phyloP scores from a whole-genome alignment of 2,329 filamentous ascomycete genomes.

The Neurospora crassa region DNA sequence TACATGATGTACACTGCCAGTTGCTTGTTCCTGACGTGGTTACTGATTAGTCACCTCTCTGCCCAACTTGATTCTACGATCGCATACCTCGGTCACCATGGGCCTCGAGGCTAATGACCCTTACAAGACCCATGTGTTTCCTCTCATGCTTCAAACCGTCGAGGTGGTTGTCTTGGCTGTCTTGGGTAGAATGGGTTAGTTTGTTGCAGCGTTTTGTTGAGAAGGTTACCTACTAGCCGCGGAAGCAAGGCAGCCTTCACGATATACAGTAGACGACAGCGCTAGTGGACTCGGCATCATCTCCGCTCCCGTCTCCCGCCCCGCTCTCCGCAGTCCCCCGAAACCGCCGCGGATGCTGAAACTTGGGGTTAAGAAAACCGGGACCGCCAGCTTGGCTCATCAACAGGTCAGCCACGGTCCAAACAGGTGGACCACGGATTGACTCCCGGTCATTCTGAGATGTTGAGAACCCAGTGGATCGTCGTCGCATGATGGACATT shows the following conservation, averaged over 20 bases:
- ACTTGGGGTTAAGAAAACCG: neutral
- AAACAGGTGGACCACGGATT: neutral
- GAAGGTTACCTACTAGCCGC: too few relatives aligned
- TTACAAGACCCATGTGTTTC: neutral
- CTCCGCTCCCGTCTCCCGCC: neutral
- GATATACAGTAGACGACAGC: neutral
- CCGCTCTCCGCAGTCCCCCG: neutral
- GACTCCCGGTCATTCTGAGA: neutral
- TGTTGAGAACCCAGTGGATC: neutral
- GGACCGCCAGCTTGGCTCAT: neutral
- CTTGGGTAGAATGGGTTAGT: neutral
- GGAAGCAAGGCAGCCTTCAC: neutral
- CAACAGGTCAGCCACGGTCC: neutral
- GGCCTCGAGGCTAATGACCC: neutral
- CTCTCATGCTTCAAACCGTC: neutral
- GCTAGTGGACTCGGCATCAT: neutral
- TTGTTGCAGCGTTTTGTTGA: neutral
- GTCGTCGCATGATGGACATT: neutral
- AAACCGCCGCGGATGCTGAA: neutral
- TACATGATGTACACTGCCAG: neutral
- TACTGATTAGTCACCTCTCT: neutral
- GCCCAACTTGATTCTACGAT: neutral
- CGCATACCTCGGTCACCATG: neutral
- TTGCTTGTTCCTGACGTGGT: neutral
- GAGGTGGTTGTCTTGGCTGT: neutral